phyloP scores from a whole-genome alignment of 2,329 filamentous ascomycete species.

The Tolypocladium capitatum region DNA sequence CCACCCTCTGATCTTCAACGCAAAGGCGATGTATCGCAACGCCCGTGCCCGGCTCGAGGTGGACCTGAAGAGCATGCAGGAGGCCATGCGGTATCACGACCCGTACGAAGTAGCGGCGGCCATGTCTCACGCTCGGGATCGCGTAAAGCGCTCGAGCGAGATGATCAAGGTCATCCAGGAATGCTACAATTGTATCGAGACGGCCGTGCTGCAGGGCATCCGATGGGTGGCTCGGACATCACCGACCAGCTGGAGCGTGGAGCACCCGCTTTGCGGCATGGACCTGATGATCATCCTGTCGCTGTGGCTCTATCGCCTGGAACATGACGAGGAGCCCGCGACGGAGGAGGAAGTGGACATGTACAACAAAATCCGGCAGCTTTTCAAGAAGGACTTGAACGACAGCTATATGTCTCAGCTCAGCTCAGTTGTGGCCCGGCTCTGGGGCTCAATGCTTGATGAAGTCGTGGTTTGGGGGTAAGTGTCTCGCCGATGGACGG shows the following conservation, averaged over 20 bases:
- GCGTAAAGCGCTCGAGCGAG: slow-evolving; percentile 86
- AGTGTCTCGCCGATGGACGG: slow-evolving; percentile 29
- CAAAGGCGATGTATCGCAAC: slow-evolving; percentile 92
- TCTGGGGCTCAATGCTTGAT: slow-evolving; percentile 97
- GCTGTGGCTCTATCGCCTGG: slow-evolving; percentile 95
- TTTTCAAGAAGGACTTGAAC: slow-evolving; percentile 84
- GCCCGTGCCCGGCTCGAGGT: slow-evolving; percentile 85
- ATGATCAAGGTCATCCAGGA: slow-evolving; percentile 99
- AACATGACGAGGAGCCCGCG: slow-evolving; percentile 92
- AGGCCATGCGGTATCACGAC: slow-evolving; percentile 92
- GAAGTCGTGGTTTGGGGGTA: slow-evolving; percentile 99
- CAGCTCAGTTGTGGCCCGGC: slow-evolving; percentile 85
- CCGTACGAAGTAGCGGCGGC: slow-evolving; percentile 92
- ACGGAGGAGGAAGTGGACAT: slow-evolving; percentile 73
- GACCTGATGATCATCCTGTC: slow-evolving; percentile 97
- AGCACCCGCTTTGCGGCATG: slow-evolving; percentile 91
- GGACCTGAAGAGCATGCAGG: slow-evolving; percentile 89
- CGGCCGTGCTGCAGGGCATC: slow-evolving; percentile 83
- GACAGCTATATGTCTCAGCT: slow-evolving; percentile 71
- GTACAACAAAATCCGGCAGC: slow-evolving; percentile 82
- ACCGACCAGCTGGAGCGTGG: slow-evolving; percentile 96
- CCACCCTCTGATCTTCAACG: slow-evolving; percentile 94
- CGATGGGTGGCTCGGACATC: slow-evolving; percentile 97
- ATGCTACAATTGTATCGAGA: slow-evolving; percentile 96
- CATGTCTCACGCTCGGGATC: slow-evolving; percentile 89